Evolutionary conservation across 192 early-diverging fungal genomes (phyloP).

Genomic region (Backusella circina): DNA sequence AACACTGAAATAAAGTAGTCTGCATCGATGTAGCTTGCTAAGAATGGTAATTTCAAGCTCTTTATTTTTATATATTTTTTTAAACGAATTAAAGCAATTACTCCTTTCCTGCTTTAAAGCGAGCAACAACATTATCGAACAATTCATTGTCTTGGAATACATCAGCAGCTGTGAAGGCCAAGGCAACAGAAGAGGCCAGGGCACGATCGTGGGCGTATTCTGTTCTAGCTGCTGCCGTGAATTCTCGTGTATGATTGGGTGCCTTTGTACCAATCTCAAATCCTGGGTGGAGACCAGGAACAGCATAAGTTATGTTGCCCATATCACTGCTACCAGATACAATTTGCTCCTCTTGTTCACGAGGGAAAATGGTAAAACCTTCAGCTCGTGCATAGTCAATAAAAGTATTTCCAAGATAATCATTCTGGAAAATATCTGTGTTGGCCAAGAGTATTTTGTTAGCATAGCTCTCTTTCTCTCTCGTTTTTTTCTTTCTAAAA

Average conservation of each 20-base stretch:
- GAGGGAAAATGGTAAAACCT: constrained; percentile 29
- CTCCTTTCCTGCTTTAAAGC: constrained; percentile 26
- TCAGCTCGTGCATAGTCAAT: constrained; percentile 46
- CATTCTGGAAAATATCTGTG: constrained; percentile 65
- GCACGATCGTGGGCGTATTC: constrained; percentile 53
- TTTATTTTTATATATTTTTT: not conserved
- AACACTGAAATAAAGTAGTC: not conserved
- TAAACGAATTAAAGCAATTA: not conserved
- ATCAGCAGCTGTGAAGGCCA: constrained; percentile 47
- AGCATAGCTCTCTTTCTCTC: not conserved
- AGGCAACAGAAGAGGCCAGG: constrained; percentile 45
- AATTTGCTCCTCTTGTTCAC: constrained; percentile 29
- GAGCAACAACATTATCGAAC: constrained; percentile 39
- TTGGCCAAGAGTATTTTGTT: not conserved
- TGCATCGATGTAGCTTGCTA: not conserved
- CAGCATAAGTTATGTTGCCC: constrained; percentile 65
- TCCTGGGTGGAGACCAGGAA: constrained; percentile 58
- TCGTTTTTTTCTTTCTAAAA: not conserved
- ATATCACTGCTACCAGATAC: constrained; percentile 63
- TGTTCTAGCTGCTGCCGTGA: constrained; percentile 53
- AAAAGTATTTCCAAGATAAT: constrained; percentile 43
- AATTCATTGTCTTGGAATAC: constrained; percentile 38
- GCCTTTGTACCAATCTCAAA: constrained; percentile 43
- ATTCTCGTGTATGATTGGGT: constrained; percentile 61
- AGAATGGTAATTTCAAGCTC: not conserved